These are phyloP conservation scores for Phanerodontia chrysosporium DNA, from an alignment of 768 basidiomycete genomes.

Conservation along the genomic window DNA sequence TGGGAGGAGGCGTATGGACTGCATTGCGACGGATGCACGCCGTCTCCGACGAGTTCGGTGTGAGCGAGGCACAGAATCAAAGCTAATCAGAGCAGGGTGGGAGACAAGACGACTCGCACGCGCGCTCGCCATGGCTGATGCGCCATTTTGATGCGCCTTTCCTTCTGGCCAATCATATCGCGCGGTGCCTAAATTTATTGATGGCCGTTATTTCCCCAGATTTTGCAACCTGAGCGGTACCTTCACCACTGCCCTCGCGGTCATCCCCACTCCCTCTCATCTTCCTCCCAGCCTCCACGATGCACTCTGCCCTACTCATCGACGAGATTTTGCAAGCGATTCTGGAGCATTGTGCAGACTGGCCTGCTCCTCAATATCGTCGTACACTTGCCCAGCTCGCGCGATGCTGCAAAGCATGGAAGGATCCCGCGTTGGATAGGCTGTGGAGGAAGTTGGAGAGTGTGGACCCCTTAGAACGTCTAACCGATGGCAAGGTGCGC, in stretches of 20 bases:
- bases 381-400: constrained; percentile 22
- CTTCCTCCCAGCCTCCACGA: neutral
- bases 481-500: constrained; percentile 8
- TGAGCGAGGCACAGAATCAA: neutral
- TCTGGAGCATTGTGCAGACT: constrained; percentile 22
- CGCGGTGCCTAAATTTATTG: constrained; percentile 8
- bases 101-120: no score
- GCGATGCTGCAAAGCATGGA: constrained; percentile 23
- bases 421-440: constrained; percentile 23
- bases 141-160: neutral
- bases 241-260: neutral
- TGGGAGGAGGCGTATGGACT: no score
- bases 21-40: no score
- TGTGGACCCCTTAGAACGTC: constrained; percentile 14
- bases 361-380: constrained; percentile 13
- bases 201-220: neutral
- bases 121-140: no score
- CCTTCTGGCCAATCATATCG: constrained; percentile 3
- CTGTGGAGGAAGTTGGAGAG: constrained; percentile 22
- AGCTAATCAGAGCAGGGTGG: neutral
- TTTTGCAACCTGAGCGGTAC: constrained; percentile 1
- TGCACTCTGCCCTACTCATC: constrained; percentile 26
- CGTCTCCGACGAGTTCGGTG: no score
- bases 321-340: constrained; percentile 25
- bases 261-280: neutral